A percentile compares a stretch with the other conserved stretches of the same genome.
Conservation (phyloP, 768 basidiomycete genomes). For the Psilocybe subaeruginosa region DNA sequence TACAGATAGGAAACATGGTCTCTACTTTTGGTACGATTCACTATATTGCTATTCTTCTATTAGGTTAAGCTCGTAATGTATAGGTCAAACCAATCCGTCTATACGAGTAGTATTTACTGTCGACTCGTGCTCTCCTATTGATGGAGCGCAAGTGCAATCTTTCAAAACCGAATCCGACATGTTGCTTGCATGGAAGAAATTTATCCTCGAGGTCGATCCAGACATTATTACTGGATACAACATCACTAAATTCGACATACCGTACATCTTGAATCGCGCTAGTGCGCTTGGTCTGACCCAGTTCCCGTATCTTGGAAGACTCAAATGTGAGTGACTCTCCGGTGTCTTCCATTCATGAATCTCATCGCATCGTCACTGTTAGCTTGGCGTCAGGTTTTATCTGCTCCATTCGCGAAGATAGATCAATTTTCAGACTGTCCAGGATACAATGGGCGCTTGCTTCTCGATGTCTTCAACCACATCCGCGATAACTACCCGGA, state of each 20-base stretch:
- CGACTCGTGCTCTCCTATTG: conserved; percentile 86
- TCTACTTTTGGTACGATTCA: conserved; percentile 75
- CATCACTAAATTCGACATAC: conserved; percentile 89
- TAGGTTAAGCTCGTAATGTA: background rate
- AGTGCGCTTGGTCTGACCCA: conserved; percentile 62
- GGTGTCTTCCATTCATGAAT: background rate
- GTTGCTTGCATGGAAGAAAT: conserved; percentile 81
- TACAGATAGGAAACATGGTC: conserved; percentile 40
- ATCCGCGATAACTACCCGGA: conserved; percentile 85
- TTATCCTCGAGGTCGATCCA: conserved; percentile 86
- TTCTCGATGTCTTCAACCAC: conserved; percentile 90
- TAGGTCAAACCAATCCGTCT: conserved; percentile 86
- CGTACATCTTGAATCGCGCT: conserved; percentile 88
- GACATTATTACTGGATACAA: conserved; percentile 97
- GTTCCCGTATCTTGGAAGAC: conserved; percentile 73
- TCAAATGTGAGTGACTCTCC: conserved; percentile 53
- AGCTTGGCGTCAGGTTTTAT: conserved; percentile 63
- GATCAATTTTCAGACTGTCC: conserved; percentile 52
- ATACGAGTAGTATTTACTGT: conserved; percentile 93
- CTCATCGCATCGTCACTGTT: conserved; percentile 28
- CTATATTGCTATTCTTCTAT: conserved; percentile 1
- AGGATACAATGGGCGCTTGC: conserved; percentile 79
- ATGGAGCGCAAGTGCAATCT: conserved; percentile 86
- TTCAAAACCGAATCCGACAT: conserved; percentile 74
- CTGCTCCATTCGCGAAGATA: conserved; percentile 68